These are phyloP conservation scores for Aristolochia contorta DNA, from an alignment of 164 flowering plant species.

Conservation along the genomic window DNA sequence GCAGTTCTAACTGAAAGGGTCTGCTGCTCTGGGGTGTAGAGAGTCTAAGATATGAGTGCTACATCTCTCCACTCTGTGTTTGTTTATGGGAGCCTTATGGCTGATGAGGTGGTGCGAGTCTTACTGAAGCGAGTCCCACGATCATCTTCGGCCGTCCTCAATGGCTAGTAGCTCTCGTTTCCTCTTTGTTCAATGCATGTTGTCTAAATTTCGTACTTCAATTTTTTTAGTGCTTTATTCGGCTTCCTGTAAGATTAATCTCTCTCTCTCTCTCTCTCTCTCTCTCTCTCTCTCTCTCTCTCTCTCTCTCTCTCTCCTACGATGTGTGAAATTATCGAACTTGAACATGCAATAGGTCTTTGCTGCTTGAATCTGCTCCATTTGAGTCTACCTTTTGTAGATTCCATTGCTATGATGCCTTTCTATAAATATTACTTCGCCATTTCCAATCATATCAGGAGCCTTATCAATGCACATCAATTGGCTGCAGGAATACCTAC, in stretches of 20 bases:
- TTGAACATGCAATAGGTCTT: not conserved
- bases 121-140: constrained; percentile 68
- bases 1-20: not conserved
- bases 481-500: too few species aligned
- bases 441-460: too few species aligned
- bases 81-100: constrained; percentile 82
- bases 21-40: not conserved
- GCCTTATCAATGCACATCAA: too few species aligned
- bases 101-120: constrained; percentile 65
- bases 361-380: not conserved
- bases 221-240: not conserved
- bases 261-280: too few species aligned
- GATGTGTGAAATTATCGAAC: not conserved
- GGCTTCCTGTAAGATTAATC: not conserved
- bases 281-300: too few species aligned
- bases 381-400: not conserved
- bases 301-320: not conserved
- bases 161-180: constrained; percentile 30
- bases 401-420: too few species aligned
- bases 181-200: constrained; percentile 6
- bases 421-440: too few species aligned
- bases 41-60: not conserved
- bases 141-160: constrained; percentile 55
- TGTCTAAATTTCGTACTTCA: not conserved
- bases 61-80: constrained; percentile 42